Evolutionary conservation across 202 grass and related monocot species (phyloP), one percentile per base, ranked within the genome.

Genomic region (Saccharum hybrid): DNA sequence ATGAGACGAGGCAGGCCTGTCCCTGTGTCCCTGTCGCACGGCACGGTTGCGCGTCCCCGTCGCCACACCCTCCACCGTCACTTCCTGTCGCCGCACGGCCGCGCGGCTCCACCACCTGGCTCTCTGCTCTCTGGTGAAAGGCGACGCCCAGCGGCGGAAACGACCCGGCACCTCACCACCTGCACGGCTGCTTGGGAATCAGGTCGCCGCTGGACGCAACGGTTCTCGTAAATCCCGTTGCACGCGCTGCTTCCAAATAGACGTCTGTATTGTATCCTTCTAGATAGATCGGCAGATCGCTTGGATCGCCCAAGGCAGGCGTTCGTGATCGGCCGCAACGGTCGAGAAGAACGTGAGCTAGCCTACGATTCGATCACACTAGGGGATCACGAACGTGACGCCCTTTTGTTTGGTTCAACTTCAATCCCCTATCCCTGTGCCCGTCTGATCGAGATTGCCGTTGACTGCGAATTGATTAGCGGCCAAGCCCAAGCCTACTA

Each of bases 1-100:
- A 7, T 54, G 49, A 19, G 1, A 10, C 0, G 5, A 12, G 49
- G 13, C 13, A 15, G 46, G 46, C 49, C 49, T 52, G 49, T 52
- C 49, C 49, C 15, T 2, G 14, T 22, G 19, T 59, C 54, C 54
- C 54, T 4, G 54, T 59, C 54, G n/a, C 52, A 21, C 52, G 52
- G 52, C 52, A 56, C 18, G 52, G 18, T 21, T 28, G 77, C 66
- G 78, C 78, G 78, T 81, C 78, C 34, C 66, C 66, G 49, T 81
- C 65, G n/a, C 64, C 77, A 9, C 46, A 28, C 77, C 52, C 19
- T 56, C 64, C 64, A 56, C 48, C 78, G 66, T 59, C 66, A 16
- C 66, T 81, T 81, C 13, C 38, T 56, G 78, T 59, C 66, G 66
- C 37, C 49, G 64, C 77, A 79, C 77, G 46, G 46, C 46, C 46